A percentile compares a stretch with the other conserved stretches of the same genome.
Conservation (phyloP, 2,329 filamentous ascomycete species). For the Fusarium sp. region DNA sequence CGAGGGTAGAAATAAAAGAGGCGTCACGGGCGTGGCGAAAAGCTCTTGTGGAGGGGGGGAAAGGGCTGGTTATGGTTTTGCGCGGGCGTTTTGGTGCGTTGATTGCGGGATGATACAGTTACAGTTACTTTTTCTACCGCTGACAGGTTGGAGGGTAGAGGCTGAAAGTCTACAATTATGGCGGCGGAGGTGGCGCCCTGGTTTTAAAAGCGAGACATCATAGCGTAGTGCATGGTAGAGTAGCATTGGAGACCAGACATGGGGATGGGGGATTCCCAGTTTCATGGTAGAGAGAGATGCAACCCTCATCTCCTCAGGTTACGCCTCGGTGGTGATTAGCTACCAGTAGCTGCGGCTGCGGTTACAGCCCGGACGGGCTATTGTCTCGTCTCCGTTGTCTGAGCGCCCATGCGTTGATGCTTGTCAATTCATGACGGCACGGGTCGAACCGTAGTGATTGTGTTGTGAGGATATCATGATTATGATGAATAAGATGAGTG, state of each 20-base stretch:
- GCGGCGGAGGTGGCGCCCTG: slow-evolving; percentile 8
- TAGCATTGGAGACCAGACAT: neutral
- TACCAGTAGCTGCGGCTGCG: neutral
- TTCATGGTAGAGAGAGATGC: neutral
- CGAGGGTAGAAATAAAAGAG: neutral
- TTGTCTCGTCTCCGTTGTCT: neutral
- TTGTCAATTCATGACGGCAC: neutral
- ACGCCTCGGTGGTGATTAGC: neutral
- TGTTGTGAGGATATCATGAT: neutral
- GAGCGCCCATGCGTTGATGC: neutral
- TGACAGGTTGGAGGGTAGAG: neutral
- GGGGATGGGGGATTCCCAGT: neutral
- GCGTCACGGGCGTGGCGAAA: neutral
- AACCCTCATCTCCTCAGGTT: neutral
- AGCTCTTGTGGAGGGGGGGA: neutral
- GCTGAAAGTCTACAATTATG: neutral
- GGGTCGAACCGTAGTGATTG: neutral
- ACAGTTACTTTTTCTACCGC: neutral
- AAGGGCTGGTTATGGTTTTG: neutral
- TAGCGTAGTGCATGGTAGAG: neutral
- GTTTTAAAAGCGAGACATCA: slow-evolving; percentile 3
- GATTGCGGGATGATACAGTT: neutral
- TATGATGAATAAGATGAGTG: neutral
- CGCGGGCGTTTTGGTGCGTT: neutral
- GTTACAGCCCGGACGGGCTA: neutral